Conservation (phyloP, 2,329 filamentous ascomycete genomes). For the Fusarium kyushuense region DNA sequence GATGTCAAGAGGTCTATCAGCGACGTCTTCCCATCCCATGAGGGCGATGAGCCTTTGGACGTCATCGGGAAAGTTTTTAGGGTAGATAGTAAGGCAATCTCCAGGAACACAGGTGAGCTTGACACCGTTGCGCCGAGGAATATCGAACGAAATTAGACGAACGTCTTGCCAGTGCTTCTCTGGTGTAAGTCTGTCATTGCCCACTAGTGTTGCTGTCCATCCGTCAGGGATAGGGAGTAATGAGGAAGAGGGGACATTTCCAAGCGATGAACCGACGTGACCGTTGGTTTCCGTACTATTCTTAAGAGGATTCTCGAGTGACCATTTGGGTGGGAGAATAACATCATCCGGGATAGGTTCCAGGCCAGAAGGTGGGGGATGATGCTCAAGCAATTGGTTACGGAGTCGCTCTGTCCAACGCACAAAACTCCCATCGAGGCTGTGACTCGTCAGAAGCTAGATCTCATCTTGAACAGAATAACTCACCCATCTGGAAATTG, state of each 20-base stretch:
- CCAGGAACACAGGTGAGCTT: constrained; percentile 70
- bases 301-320: constrained; percentile 44
- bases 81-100: constrained; percentile 83
- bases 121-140: constrained; percentile 49
- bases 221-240: constrained; percentile 69
- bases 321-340: constrained; percentile 79
- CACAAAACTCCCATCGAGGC: constrained; percentile 84
- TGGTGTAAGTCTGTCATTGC: constrained; percentile 82
- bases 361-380: constrained; percentile 75
- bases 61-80: constrained; percentile 86
- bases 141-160: constrained; percentile 75
- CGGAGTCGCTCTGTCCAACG: constrained; percentile 80
- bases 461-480: too few relatives aligned
- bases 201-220: constrained; percentile 67
- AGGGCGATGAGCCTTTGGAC: constrained; percentile 81
- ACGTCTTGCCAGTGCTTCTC: constrained; percentile 92
- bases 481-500: constrained; percentile 90
- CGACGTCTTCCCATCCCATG: constrained; percentile 81
- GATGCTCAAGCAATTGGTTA: constrained; percentile 72
- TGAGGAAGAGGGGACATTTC: constrained; percentile 47
- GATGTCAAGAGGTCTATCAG: constrained; percentile 75
- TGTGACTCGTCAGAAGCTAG: constrained; percentile 51
- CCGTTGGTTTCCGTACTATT: constrained; percentile 20
- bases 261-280: constrained; percentile 16
- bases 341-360: constrained; percentile 79